A percentile compares a stretch with the other conserved stretches of the same genome.
phyloP scores from a whole-genome alignment of 768 basidiomycete species.

The Porpolomopsis calyptriformis region DNA sequence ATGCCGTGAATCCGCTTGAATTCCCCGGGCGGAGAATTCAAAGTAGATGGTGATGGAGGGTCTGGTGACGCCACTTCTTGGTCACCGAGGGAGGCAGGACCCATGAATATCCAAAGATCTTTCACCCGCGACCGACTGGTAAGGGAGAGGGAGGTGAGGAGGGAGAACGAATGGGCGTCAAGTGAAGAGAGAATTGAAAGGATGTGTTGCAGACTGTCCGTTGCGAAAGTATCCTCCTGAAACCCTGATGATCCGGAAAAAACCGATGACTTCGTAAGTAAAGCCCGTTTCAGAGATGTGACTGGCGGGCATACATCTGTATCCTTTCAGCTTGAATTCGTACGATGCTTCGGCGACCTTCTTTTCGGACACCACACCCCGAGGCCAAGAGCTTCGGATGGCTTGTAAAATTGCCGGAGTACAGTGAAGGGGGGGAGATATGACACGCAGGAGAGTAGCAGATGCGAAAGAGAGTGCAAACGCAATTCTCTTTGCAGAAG shows the following conservation, averaged over 20 bases:
- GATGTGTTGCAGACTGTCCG: constrained; percentile 64
- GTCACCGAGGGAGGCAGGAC: constrained; percentile 28
- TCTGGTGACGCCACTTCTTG: constrained; percentile 23
- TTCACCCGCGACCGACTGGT: constrained; percentile 58
- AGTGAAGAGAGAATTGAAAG: constrained; percentile 55
- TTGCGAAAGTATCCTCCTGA: constrained; percentile 63
- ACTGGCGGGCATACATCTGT: constrained; percentile 46
- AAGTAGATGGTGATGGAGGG: constrained; percentile 22
- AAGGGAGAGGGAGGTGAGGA: constrained; percentile 61
- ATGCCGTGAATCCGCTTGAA: constrained; percentile 12
- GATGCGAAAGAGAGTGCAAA: constrained; percentile 71
- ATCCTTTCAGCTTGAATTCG: constrained; percentile 76
- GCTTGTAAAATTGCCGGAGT: constrained; percentile 78
- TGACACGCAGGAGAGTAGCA: constrained; percentile 57
- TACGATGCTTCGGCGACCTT: constrained; percentile 61
- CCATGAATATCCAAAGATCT: constrained; percentile 71
- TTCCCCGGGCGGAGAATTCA: constrained; percentile 16
- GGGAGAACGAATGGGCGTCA: constrained; percentile 56
- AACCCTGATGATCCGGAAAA: constrained; percentile 41
- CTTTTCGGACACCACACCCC: constrained; percentile 69
- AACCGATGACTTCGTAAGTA: constrained; percentile 2
- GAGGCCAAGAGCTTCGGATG: constrained; percentile 67
- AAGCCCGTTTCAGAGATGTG: constrained; percentile 12
- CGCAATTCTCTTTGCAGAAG: constrained; percentile 30
- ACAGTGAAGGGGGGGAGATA: constrained; percentile 62